phyloP scores from a whole-genome alignment of 345 rosid species.

The Populus alba region DNA sequence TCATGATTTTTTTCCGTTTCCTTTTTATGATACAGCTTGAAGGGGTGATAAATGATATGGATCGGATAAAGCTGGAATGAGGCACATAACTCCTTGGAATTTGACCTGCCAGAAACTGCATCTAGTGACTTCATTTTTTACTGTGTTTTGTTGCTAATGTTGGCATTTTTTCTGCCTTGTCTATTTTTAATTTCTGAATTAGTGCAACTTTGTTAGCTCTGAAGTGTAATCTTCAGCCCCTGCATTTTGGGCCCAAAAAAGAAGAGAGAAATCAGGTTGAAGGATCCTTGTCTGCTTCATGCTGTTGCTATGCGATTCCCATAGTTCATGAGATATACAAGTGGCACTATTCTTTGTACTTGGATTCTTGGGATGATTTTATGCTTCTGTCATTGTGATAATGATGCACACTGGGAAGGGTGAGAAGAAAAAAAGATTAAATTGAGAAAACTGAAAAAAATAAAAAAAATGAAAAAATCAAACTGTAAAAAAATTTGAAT shows the following conservation, averaged over 20 bases:
- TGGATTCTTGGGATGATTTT: background rate
- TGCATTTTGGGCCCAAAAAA: background rate
- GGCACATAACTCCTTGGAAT: background rate
- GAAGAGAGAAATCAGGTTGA: background rate
- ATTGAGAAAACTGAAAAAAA: too few relatives aligned
- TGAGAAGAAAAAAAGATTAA: too few relatives aligned
- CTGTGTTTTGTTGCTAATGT: background rate
- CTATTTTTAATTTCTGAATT: background rate
- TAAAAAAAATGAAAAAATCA: too few relatives aligned
- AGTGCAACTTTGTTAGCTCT: background rate
- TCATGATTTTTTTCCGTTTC: background rate
- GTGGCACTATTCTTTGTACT: background rate
- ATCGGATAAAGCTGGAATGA: slow-evolving; percentile 73
- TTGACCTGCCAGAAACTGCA: background rate
- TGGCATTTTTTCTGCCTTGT: background rate
- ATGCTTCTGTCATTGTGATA: background rate
- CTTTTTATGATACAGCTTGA: slow-evolving; percentile 56
- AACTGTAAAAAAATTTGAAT: too few relatives aligned
- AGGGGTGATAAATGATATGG: slow-evolving; percentile 79
- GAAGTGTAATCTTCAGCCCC: too few relatives aligned
- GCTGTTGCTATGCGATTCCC: background rate
- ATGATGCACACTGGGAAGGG: too few relatives aligned
- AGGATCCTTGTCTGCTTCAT: background rate
- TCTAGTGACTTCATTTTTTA: background rate
- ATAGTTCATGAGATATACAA: background rate